Evolutionary conservation across 352 stramenopile species (phyloP).

Genomic region (Globisporangium nagaii): DNA sequence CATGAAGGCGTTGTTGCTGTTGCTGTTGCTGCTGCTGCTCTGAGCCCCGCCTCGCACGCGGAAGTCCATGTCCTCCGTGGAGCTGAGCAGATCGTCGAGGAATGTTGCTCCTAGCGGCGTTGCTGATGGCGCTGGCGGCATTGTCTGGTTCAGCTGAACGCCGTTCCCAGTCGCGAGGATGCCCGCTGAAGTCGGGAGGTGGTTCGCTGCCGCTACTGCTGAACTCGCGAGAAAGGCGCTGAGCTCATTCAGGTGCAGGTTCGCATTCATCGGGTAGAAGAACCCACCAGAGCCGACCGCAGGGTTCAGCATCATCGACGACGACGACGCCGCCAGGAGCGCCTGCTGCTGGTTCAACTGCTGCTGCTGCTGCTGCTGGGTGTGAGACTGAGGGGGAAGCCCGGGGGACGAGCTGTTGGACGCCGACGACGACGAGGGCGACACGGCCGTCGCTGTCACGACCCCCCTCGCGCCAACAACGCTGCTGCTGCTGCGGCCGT

Average conservation of each 20-base stretch:
- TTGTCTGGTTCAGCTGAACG: not conserved
- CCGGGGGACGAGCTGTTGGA: constrained; percentile 1
- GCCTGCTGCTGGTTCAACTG: not conserved
- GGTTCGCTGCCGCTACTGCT: not conserved
- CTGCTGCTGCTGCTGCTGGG: not conserved
- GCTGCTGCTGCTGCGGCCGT: not conserved
- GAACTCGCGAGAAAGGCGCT: constrained; percentile 22
- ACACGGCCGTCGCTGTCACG: not conserved
- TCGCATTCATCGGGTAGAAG: constrained; percentile 4
- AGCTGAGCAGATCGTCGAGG: constrained; percentile 38
- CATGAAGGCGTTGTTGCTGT: not conserved
- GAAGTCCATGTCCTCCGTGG: constrained; percentile 17
- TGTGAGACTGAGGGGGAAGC: constrained; percentile 2
- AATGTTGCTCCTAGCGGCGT: constrained; percentile 20
- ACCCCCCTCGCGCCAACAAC: not conserved
- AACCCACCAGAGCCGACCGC: not conserved
- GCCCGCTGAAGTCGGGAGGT: not conserved
- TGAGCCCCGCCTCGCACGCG: not conserved
- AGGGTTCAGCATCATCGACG: constrained; percentile 1
- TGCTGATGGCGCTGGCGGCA: not conserved
- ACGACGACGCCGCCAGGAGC: not conserved
- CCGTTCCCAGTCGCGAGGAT: not conserved
- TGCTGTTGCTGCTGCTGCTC: constrained; percentile 9
- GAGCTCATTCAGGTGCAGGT: constrained; percentile 20
- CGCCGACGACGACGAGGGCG: constrained; percentile 1